Evolutionary conservation across 164 flowering plant species (phyloP).

Genomic region (Magnolia kwangsiensis): DNA sequence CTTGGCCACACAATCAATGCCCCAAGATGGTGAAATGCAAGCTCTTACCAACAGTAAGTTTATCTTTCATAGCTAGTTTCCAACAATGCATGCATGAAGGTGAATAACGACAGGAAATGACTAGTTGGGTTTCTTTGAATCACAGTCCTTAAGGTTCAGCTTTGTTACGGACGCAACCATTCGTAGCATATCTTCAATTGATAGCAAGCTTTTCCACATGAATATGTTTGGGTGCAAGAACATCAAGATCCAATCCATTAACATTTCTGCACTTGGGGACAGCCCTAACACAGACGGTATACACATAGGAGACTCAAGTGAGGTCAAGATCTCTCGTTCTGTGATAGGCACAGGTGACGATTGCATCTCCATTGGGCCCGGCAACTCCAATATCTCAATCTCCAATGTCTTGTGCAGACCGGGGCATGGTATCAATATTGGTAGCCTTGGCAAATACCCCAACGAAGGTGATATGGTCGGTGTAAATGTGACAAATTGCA

Average conservation of each 20-base stretch:
- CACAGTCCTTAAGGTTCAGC: conserved; percentile 29
- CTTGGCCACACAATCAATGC: conserved; percentile 37
- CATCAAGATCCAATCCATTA: conserved; percentile 13
- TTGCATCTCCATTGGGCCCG: conserved; percentile 40
- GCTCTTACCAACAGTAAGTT: conserved; percentile 36
- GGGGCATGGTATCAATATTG: conserved; percentile 54
- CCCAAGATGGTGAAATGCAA: conserved; percentile 13
- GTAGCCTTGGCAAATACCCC: conserved; percentile 60
- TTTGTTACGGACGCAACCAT: conserved; percentile 23
- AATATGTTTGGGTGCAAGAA: conserved; percentile 21
- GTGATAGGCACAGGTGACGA: conserved; percentile 28
- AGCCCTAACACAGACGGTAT: conserved; percentile 30
- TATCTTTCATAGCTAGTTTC: not conserved
- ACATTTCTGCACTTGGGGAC: not conserved
- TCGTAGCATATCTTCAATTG: conserved; percentile 15
- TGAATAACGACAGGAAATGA: too few species aligned
- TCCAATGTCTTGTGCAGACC: conserved; percentile 33
- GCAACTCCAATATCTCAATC: conserved; percentile 21
- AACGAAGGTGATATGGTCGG: conserved; percentile 41
- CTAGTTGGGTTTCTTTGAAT: not conserved
- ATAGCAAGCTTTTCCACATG: conserved; percentile 40
- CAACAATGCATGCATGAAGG: not conserved
- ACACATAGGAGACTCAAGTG: conserved; percentile 15
- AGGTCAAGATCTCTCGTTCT: conserved; percentile 4
- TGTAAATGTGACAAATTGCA: conserved; percentile 37